These are phyloP conservation scores for Nymphaea thermarum DNA, from an alignment of 164 flowering plant species.

Conservation along the genomic window DNA sequence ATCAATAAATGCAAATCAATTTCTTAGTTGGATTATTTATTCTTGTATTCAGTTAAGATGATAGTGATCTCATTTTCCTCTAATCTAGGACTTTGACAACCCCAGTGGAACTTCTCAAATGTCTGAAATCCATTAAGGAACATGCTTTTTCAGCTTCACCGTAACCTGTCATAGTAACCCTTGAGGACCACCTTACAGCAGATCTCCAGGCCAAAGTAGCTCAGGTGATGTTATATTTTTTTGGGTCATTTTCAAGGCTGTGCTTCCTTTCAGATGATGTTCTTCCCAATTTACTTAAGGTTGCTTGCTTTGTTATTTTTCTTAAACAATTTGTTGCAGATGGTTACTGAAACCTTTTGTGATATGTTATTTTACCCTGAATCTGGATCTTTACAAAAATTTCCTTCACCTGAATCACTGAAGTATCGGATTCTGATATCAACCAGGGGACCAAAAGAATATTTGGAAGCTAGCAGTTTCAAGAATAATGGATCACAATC, in stretches of 20 bases:
- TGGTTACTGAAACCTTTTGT: conserved; percentile 60
- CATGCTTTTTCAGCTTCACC: conserved; percentile 46
- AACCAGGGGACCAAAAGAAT: conserved; percentile 87
- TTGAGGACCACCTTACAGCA: conserved; percentile 68
- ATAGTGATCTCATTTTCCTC: not conserved
- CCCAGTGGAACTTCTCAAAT: conserved; percentile 52
- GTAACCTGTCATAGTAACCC: conserved; percentile 57
- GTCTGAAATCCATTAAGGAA: conserved; percentile 62
- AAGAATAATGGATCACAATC: conserved; percentile 8
- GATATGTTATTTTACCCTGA: conserved; percentile 52
- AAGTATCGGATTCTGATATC: conserved; percentile 57
- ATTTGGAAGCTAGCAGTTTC: conserved; percentile 14
- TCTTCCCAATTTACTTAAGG: not conserved
- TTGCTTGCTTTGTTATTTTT: not conserved
- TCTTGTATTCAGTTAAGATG: not conserved
- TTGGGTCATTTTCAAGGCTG: not conserved
- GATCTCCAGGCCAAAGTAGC: conserved; percentile 74
- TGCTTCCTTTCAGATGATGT: not conserved
- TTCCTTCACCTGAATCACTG: conserved; percentile 73
- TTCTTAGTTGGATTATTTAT: too few relatives aligned
- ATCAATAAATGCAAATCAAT: too few relatives aligned
- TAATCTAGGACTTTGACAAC: conserved; percentile 50
- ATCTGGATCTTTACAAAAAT: conserved; percentile 31
- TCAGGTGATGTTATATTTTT: conserved; percentile 26
- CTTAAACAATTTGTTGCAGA: conserved; percentile 21